Evolutionary conservation across 441 rosid species (phyloP).

Genomic region (Brassica hybrid): DNA sequence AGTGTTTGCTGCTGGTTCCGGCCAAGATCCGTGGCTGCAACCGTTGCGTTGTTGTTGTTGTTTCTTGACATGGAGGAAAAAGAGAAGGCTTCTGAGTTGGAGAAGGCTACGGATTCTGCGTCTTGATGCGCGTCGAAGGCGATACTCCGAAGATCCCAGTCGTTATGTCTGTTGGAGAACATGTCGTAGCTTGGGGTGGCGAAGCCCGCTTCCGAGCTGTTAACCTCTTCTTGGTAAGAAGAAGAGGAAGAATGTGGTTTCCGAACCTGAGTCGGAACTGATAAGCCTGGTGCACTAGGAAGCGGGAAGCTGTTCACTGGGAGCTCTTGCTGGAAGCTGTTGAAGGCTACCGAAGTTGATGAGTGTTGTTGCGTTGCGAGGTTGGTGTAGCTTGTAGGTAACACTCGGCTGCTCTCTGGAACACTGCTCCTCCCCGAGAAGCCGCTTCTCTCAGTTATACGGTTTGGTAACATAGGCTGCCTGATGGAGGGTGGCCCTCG

Average conservation of each 20-base stretch:
- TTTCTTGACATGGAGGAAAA: slow-evolving; percentile 49
- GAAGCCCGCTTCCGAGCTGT: slow-evolving; percentile 58
- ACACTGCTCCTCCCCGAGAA: slow-evolving; percentile 55
- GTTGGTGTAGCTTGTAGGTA: slow-evolving; percentile 48
- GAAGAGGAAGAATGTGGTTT: slow-evolving; percentile 43
- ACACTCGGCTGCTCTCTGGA: slow-evolving; percentile 64
- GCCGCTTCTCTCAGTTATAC: slow-evolving; percentile 36
- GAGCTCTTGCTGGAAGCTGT: slow-evolving; percentile 59
- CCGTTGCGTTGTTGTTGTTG: slow-evolving; percentile 7
- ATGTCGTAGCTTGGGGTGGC: slow-evolving; percentile 27
- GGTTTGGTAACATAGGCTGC: slow-evolving; percentile 38
- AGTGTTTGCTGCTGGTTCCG: slow-evolving; percentile 36
- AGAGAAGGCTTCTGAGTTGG: slow-evolving; percentile 56
- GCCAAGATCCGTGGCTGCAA: slow-evolving; percentile 16
- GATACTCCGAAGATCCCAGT: slow-evolving; percentile 77
- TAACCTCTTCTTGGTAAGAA: slow-evolving; percentile 63
- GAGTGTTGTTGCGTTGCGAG: slow-evolving; percentile 57
- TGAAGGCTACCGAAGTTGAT: slow-evolving; percentile 54
- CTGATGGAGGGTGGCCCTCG: slow-evolving; percentile 38
- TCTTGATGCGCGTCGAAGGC: slow-evolving; percentile 61
- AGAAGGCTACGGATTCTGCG: slow-evolving; percentile 44
- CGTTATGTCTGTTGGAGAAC: slow-evolving; percentile 50
- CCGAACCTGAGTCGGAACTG: slow-evolving; percentile 46
- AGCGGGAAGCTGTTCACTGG: slow-evolving; percentile 62
- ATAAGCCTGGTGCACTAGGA: slow-evolving; percentile 49